Evolutionary conservation across 805 yeast species (phyloP).

Genomic region (Jamesozyma gamospora): DNA sequence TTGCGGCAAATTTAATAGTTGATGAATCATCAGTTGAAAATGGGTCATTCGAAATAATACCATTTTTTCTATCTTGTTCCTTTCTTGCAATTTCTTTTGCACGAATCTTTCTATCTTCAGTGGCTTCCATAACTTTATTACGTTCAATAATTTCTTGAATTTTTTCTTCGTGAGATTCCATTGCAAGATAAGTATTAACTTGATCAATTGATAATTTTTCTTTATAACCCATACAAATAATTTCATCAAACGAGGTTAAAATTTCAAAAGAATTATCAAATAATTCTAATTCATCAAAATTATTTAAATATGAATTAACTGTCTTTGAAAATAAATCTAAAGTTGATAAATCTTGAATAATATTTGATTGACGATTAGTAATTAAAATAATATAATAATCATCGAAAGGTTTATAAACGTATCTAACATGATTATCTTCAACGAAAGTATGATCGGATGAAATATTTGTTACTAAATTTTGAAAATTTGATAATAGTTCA

Average conservation of each 20-base stretch:
- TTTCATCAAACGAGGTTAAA: conserved; percentile 87
- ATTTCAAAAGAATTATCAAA: conserved; percentile 80
- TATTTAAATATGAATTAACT: conserved; percentile 60
- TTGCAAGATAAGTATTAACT: conserved; percentile 80
- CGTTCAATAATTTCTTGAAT: conserved; percentile 96
- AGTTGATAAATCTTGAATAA: conserved; percentile 89
- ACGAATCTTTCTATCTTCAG: conserved; percentile 91
- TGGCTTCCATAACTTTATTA: conserved; percentile 93
- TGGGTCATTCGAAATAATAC: conserved; percentile 25
- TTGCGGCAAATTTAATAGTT: conserved; percentile 16
- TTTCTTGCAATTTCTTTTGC: conserved; percentile 83
- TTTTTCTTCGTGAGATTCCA: conserved; percentile 98
- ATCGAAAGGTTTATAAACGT: conserved; percentile 92
- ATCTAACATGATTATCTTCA: conserved; percentile 85
- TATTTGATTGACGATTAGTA: conserved; percentile 85
- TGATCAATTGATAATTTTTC: conserved; percentile 78
- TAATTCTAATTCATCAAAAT: conserved; percentile 73
- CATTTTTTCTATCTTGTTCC: conserved; percentile 38
- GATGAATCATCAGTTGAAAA: conserved; percentile 1
- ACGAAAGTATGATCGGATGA: conserved; percentile 84
- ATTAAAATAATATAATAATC: conserved; percentile 84
- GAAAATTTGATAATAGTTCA: conserved; percentile 76
- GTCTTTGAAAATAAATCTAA: conserved; percentile 77
- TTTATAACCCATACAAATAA: conserved; percentile 78
- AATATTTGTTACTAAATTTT: conserved; percentile 59